phyloP scores from a whole-genome alignment of 1,284 basidiomycete species.

The Trichosporon ovoides region DNA sequence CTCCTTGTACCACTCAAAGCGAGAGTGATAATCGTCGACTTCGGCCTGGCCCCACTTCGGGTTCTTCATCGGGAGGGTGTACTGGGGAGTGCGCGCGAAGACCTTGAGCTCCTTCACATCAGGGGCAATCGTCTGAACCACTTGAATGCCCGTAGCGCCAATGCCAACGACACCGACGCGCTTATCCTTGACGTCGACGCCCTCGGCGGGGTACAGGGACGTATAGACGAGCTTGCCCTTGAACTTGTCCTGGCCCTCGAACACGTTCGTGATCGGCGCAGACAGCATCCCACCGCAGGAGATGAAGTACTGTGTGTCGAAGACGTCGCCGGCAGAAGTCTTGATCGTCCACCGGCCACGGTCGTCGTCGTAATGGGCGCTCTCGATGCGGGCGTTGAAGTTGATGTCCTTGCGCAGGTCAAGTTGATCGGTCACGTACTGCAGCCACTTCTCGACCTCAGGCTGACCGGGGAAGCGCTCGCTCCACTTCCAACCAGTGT shows the following conservation, averaged over 20 bases:
- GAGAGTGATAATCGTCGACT: slow-evolving; percentile 6
- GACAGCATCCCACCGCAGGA: slow-evolving; percentile 17
- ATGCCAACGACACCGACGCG: slow-evolving; percentile 10
- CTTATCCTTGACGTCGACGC: slow-evolving; percentile 12
- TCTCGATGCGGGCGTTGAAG: slow-evolving; percentile 12
- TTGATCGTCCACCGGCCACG: slow-evolving; percentile 10
- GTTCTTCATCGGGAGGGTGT: slow-evolving; percentile 18
- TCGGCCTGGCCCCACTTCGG: slow-evolving; percentile 6
- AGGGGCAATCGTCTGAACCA: slow-evolving; percentile 14
- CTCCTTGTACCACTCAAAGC: slow-evolving; percentile 2
- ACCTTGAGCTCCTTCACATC: slow-evolving; percentile 12
- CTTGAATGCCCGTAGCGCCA: slow-evolving; percentile 16
- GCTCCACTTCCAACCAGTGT: slow-evolving; percentile 19
- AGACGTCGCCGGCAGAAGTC: slow-evolving; percentile 12
- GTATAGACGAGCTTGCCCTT: slow-evolving; percentile 17
- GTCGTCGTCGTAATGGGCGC: slow-evolving; percentile 10
- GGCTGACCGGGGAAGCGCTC: slow-evolving; percentile 19
- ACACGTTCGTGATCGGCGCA: slow-evolving; percentile 10
- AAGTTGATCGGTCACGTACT: slow-evolving; percentile 14
- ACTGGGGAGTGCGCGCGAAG: slow-evolving; percentile 18
- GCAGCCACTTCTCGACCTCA: slow-evolving; percentile 18
- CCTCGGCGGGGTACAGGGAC: slow-evolving; percentile 10
- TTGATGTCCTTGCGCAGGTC: slow-evolving; percentile 18
- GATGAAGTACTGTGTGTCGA: slow-evolving; percentile 16
- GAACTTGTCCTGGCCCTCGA: slow-evolving; percentile 11